Conservation (phyloP, 2,329 filamentous ascomycete genomes). For the Trichocomaceae sp. region DNA sequence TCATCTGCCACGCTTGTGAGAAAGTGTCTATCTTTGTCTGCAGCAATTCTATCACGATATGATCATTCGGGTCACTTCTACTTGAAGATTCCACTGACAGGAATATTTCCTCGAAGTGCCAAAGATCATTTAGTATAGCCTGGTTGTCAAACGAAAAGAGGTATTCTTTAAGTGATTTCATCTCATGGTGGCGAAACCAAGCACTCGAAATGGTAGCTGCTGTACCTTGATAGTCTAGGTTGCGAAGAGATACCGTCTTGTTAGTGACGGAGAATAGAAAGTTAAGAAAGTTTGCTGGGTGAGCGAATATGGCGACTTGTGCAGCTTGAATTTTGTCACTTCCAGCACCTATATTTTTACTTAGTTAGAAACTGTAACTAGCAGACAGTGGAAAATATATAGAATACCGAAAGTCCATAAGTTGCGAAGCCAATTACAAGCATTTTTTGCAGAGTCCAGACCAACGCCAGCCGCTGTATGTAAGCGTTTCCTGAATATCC, state of each 20-base stretch:
- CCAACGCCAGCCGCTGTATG: slow-evolving; percentile 62
- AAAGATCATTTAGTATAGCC: slow-evolving; percentile 20
- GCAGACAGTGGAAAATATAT: slow-evolving; percentile 9
- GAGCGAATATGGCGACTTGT: slow-evolving; percentile 57
- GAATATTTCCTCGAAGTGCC: slow-evolving; percentile 18
- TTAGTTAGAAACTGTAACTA: slow-evolving; percentile 11
- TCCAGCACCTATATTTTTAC: slow-evolving; percentile 42
- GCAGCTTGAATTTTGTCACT: slow-evolving; percentile 61
- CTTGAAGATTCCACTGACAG: slow-evolving; percentile 20
- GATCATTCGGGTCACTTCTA: slow-evolving; percentile 30
- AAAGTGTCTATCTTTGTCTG: slow-evolving; percentile 42
- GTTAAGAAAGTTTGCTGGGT: slow-evolving; percentile 59
- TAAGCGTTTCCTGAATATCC: slow-evolving; percentile 60
- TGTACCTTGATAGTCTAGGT: slow-evolving; percentile 20
- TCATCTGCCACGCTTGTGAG: slow-evolving; percentile 38
- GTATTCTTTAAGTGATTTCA: slow-evolving; percentile 43
- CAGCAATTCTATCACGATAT: slow-evolving; percentile 41
- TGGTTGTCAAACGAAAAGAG: slow-evolving; percentile 37
- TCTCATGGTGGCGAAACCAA: slow-evolving; percentile 37
- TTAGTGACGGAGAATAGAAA: slow-evolving; percentile 67
- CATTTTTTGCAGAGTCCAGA: slow-evolving; percentile 60
- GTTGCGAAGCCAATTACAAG: slow-evolving; percentile 74
- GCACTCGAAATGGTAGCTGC: slow-evolving; percentile 28
- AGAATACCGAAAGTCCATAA: slow-evolving; percentile 72
- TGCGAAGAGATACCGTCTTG: slow-evolving; percentile 27